These are phyloP conservation scores for Epichloe uncinata DNA, from an alignment of 2,329 filamentous ascomycete genomes.

Conservation along the genomic window DNA sequence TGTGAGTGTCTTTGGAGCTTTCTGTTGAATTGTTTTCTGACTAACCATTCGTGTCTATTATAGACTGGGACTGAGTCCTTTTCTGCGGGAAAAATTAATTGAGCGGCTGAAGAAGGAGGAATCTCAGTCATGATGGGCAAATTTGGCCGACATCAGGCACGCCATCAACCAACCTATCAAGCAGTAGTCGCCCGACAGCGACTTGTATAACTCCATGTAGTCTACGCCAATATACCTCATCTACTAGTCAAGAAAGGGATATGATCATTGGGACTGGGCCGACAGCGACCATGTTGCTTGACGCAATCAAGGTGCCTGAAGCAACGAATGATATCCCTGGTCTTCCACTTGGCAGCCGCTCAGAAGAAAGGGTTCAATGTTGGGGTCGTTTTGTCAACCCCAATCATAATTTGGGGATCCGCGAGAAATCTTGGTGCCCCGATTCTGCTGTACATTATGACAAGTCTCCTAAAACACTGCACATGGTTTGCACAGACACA, in stretches of 20 bases:
- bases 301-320: background rate
- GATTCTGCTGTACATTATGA: too few species aligned
- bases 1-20: conserved; percentile 34
- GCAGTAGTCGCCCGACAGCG: background rate
- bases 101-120: conserved; percentile 38
- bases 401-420: too few species aligned
- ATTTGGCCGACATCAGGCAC: background rate
- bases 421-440: too few species aligned
- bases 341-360: background rate
- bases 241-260: background rate
- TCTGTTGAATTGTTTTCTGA: background rate
- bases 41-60: conserved; percentile 9
- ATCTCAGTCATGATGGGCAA: background rate
- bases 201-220: conserved; percentile 3
- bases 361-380: too few species aligned
- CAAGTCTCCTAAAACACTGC: too few species aligned
- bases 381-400: too few species aligned
- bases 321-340: background rate
- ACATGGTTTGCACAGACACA: too few species aligned
- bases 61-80: conserved; percentile 24
- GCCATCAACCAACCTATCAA: background rate
- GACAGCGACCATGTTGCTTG: background rate
- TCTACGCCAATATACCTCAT: background rate
- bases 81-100: conserved; percentile 39
- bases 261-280: background rate